Evolutionary conservation across 2,329 filamentous ascomycete genomes (phyloP), one percentile per base, ranked within the genome.

Genomic region (Piedraia hortae): DNA sequence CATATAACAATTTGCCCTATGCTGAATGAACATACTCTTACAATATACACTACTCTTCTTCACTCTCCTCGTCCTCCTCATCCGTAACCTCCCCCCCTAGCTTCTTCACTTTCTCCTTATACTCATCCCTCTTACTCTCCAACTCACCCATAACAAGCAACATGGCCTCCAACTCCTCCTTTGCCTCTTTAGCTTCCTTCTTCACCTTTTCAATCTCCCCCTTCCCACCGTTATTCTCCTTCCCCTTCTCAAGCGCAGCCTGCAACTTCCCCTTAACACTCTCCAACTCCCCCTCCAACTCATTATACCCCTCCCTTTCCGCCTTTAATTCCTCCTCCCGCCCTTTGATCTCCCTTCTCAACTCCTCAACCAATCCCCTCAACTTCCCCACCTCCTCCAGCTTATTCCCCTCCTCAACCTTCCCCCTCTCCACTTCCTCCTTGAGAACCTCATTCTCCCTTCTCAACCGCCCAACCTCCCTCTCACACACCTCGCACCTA

Each of bases 91-190:
- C 32, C 8, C 37, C 37, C 13, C 38, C 38, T 19, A 34, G 21
- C 21, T 32, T 28, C 26, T 34, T 36, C 10, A 36, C 20, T 29
- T 30, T 34, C 10, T 20, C 30, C 21, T 24, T 30, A 17, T 35
- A 39, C 21, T 24, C 30, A 21, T 35, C 34, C 22, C 31, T 25
- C 30, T 53, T 52, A 26, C 50, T 45, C 35, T 54, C 47, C 12
- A 56, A 37, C 26, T 54, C 51, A 3, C 47, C 44, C 14, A 53
- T 43, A 3, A 51, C 37, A 21, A 55, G 49, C 26, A 59, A 47
- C 28, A 54, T 32, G 28, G 52, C 50, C 26, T 55, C 51, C 16
- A 57, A 26, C 31, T 54, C 50, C 22, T 45, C 45, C 31, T 47
- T 43, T 23, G 51, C 50, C 29, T 45, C 44, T 28, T 46, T 44